phyloP scores from a whole-genome alignment of 495 filamentous ascomycete genomes.

The Aspergillus nanangensis region DNA sequence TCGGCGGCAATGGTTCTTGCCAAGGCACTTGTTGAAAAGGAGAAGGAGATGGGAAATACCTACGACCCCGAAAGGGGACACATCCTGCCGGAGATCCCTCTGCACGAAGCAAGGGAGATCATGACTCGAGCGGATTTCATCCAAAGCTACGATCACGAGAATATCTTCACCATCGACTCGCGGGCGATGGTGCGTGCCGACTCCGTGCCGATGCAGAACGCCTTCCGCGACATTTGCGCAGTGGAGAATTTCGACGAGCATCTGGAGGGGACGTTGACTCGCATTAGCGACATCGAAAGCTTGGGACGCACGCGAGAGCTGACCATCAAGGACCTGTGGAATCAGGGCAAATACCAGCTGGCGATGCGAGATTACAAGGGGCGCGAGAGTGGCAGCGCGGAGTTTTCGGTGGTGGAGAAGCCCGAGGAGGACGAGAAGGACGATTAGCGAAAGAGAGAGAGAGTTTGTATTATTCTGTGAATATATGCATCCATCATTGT shows the following conservation, averaged over 20 bases:
- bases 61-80: conserved; percentile 66
- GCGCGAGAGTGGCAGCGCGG: conserved; percentile 36
- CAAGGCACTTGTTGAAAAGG: conserved; percentile 77
- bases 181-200: conserved; percentile 86
- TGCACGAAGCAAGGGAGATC: conserved; percentile 81
- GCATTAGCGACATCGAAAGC: conserved; percentile 88
- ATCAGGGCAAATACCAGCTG: conserved; percentile 77
- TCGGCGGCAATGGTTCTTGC: conserved; percentile 93
- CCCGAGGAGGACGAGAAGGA: conserved; percentile 26
- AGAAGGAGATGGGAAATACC: conserved; percentile 58
- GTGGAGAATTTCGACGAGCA: conserved; percentile 72
- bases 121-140: conserved; percentile 98
- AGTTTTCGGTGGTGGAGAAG: conserved; percentile 37
- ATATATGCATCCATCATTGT: not conserved
- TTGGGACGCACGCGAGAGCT: conserved; percentile 87
- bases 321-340: conserved; percentile 78
- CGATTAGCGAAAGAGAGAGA: conserved; percentile 12
- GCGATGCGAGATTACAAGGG: conserved; percentile 50
- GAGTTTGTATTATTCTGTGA: not conserved
- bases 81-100: conserved; percentile 72
- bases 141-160: conserved; percentile 83
- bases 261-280: conserved; percentile 73
- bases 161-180: conserved; percentile 92
- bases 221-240: conserved; percentile 76
- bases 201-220: conserved; percentile 92